These are phyloP conservation scores for Phytopythium delawarense DNA, from an alignment of 352 stramenopile genomes.

Conservation along the genomic window DNA sequence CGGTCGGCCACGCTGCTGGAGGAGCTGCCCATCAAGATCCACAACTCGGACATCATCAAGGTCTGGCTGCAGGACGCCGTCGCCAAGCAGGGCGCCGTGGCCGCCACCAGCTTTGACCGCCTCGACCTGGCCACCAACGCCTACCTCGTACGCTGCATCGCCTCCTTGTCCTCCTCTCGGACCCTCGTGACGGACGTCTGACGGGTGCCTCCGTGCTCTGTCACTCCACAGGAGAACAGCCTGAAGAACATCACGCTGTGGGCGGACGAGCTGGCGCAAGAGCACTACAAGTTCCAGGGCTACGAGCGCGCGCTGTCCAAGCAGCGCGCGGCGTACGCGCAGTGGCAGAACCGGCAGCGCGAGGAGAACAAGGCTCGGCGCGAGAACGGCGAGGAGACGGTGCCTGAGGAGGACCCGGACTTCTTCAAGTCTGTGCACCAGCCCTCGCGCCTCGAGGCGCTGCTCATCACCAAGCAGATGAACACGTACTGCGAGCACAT, in stretches of 20 bases:
- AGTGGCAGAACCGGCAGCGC: conserved; percentile 84
- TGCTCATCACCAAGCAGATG: conserved; percentile 91
- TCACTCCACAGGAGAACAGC: conserved; percentile 86
- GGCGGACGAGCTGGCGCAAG: conserved; percentile 95
- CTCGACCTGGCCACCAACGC: conserved; percentile 95
- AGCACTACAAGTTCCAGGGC: conserved; percentile 93
- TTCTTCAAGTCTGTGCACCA: conserved; percentile 88
- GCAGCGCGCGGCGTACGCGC: conserved; percentile 75
- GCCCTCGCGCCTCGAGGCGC: conserved; percentile 82
- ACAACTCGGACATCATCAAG: conserved; percentile 93
- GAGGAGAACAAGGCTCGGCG: conserved; percentile 86
- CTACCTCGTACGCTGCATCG: conserved; percentile 60
- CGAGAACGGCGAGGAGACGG: conserved; percentile 67
- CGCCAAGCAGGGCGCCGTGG: conserved; percentile 49
- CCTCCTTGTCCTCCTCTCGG: neutral
- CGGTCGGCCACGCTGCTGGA: conserved; percentile 91
- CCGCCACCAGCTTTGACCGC: conserved; percentile 89
- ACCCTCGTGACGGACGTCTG: neutral
- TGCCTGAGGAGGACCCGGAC: conserved; percentile 82
- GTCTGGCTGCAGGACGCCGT: conserved; percentile 93
- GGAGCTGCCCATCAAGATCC: conserved; percentile 94
- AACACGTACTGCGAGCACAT: conserved; percentile 92
- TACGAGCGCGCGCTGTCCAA: conserved; percentile 87
- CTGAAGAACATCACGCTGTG: conserved; percentile 97
- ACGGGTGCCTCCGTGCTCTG: conserved; percentile 12